These are phyloP conservation scores for Coemansia sp. DNA, from an alignment of 192 early-diverging fungal genomes.

Conservation along the genomic window DNA sequence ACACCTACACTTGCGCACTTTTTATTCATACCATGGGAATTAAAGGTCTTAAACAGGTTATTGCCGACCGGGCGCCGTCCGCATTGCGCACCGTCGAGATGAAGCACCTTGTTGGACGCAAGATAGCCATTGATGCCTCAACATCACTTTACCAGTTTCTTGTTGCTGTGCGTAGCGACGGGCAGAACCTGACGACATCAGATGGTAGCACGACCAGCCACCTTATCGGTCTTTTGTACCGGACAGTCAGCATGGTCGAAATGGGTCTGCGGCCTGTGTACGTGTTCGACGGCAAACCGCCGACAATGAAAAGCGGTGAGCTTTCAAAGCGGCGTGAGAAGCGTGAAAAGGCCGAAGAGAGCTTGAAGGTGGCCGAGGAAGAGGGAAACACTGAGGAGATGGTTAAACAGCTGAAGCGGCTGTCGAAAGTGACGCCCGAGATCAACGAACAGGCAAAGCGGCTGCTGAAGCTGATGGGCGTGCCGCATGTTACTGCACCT, in stretches of 20 bases:
- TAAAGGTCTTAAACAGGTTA: slow-evolving; percentile 86
- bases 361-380: slow-evolving; percentile 71
- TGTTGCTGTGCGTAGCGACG: slow-evolving; percentile 92
- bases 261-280: slow-evolving; percentile 95
- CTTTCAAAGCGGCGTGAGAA: slow-evolving; percentile 70
- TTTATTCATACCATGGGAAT: slow-evolving; percentile 61
- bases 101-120: slow-evolving; percentile 87
- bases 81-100: slow-evolving; percentile 83
- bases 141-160: slow-evolving; percentile 99
- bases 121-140: slow-evolving; percentile 96
- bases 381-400: slow-evolving; percentile 73
- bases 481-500: slow-evolving; percentile 91
- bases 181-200: slow-evolving; percentile 84
- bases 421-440: slow-evolving; percentile 89
- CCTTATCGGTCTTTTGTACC: slow-evolving; percentile 94
- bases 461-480: slow-evolving; percentile 86
- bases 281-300: slow-evolving; percentile 98
- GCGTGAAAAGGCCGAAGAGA: slow-evolving; percentile 67
- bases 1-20: too few relatives aligned
- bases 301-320: slow-evolving; percentile 87
- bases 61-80: slow-evolving; percentile 83
- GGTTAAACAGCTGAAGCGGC: slow-evolving; percentile 81
- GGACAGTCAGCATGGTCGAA: slow-evolving; percentile 94
- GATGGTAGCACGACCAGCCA: slow-evolving; percentile 95
- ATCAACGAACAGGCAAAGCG: slow-evolving; percentile 92